Conservation (phyloP, 352 stramenopile genomes). For the Bremia lactucae region DNA sequence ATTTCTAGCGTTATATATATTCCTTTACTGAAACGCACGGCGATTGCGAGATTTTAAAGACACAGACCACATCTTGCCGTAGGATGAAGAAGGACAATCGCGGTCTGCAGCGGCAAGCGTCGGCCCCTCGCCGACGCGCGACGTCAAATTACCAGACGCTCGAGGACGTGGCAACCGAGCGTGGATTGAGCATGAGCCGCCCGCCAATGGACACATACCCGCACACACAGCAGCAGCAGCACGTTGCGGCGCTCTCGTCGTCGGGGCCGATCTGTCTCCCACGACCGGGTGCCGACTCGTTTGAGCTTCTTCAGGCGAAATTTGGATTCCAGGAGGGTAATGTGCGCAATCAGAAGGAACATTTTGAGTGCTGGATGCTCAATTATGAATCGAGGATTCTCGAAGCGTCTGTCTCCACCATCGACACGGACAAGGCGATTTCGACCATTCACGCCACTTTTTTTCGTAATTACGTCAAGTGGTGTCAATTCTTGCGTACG, state of each 20-base stretch:
- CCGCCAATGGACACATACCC: conserved; percentile 7
- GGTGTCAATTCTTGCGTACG: conserved; percentile 89
- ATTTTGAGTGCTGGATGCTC: conserved; percentile 76
- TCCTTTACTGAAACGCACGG: conserved; percentile 5
- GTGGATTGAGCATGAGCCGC: conserved; percentile 29
- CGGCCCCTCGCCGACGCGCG: conserved; percentile 37
- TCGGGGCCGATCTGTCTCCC: conserved; percentile 12
- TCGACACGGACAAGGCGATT: conserved; percentile 51
- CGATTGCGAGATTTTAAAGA: conserved; percentile 2
- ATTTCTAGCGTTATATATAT: not conserved
- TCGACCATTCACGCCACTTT: conserved; percentile 89
- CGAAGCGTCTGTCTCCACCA: conserved; percentile 6
- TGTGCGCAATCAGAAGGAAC: conserved; percentile 76
- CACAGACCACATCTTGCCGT: not conserved
- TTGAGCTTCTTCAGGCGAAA: conserved; percentile 73
- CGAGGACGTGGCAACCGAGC: conserved; percentile 42
- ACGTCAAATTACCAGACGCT: conserved; percentile 76
- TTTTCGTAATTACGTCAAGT: conserved; percentile 89
- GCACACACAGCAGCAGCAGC: conserved; percentile 5
- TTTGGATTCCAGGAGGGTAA: conserved; percentile 84
- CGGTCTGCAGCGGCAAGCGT: conserved; percentile 16
- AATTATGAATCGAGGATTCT: conserved; percentile 71
- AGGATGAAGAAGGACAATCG: conserved; percentile 20
- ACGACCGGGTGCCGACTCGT: conserved; percentile 32
- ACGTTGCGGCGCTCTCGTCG: conserved; percentile 9